phyloP scores from a whole-genome alignment of 805 yeast genomes.

The Kazachstania taianensis region DNA sequence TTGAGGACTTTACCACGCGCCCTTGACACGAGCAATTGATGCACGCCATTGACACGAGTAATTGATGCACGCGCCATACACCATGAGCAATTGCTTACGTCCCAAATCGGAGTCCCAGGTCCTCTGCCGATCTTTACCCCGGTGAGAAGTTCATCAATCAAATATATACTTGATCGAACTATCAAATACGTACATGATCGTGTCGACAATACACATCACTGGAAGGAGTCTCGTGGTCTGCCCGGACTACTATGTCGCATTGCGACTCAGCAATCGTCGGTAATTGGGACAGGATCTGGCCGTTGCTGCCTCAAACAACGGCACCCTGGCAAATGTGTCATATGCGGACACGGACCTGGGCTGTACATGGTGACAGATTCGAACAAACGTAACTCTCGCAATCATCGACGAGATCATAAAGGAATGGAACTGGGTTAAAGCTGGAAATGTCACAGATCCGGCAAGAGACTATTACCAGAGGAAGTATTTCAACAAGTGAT shows the following conservation, averaged over 20 bases:
- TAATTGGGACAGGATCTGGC: slow-evolving; percentile 95
- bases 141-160: slow-evolving; percentile 83
- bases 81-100: slow-evolving; percentile 69
- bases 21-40: too few species aligned
- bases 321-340: slow-evolving; percentile 78
- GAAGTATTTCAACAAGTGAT: slow-evolving; percentile 55
- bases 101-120: slow-evolving; percentile 39
- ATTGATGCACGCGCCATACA: slow-evolving; percentile 90
- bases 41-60: too few species aligned
- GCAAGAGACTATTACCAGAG: slow-evolving; percentile 42
- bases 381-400: slow-evolving; percentile 51
- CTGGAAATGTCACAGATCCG: slow-evolving; percentile 73
- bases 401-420: slow-evolving; percentile 65
- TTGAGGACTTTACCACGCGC: background rate
- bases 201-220: slow-evolving; percentile 88
- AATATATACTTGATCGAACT: too few species aligned
- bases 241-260: slow-evolving; percentile 88
- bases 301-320: slow-evolving; percentile 41
- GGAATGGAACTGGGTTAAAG: slow-evolving; percentile 83
- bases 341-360: slow-evolving; percentile 97
- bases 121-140: slow-evolving; percentile 67
- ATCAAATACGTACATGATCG: too few species aligned
- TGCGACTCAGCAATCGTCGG: slow-evolving; percentile 98
- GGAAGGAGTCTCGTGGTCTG: slow-evolving; percentile 98
- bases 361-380: slow-evolving; percentile 79